Conservation (phyloP, 23 red algal genomes). For the Chondrus crispus region DNA sequence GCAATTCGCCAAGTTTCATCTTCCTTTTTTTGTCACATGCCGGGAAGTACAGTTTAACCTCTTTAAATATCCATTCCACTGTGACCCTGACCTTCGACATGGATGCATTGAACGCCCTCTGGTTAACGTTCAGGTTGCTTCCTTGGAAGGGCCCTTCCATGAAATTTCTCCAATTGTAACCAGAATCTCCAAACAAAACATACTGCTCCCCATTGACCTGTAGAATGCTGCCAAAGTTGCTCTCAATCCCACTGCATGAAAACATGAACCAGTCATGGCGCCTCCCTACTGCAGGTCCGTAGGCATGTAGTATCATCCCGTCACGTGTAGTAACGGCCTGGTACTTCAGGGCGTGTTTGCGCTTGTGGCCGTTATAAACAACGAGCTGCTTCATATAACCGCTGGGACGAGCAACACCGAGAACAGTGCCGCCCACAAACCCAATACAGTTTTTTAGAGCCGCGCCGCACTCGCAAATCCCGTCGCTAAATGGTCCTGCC, state of each 20-base stretch:
- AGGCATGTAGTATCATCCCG: conserved; percentile 7
- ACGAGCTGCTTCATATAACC: background rate
- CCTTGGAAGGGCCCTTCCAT: conserved; percentile 11
- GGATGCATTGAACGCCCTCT: background rate
- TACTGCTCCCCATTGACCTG: background rate
- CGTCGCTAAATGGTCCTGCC: background rate
- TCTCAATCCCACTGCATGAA: background rate
- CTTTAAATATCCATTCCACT: conserved; percentile 23
- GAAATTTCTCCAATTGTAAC: background rate
- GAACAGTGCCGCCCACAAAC: background rate
- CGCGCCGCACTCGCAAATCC: background rate
- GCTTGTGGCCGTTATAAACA: conserved; percentile 29
- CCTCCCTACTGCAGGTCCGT: conserved; percentile 13
- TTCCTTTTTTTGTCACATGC: background rate
- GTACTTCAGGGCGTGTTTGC: background rate
- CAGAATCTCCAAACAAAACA: background rate
- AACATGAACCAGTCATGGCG: conserved; percentile 43
- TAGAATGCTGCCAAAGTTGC: background rate
- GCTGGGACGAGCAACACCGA: background rate
- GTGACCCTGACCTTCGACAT: background rate
- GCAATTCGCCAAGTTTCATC: background rate
- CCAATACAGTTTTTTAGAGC: background rate
- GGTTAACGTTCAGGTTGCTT: background rate
- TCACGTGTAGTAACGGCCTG: background rate
- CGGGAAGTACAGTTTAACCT: conserved; percentile 11